phyloP scores from a whole-genome alignment of 768 basidiomycete genomes.

The Omphalotus guepiniiformis region DNA sequence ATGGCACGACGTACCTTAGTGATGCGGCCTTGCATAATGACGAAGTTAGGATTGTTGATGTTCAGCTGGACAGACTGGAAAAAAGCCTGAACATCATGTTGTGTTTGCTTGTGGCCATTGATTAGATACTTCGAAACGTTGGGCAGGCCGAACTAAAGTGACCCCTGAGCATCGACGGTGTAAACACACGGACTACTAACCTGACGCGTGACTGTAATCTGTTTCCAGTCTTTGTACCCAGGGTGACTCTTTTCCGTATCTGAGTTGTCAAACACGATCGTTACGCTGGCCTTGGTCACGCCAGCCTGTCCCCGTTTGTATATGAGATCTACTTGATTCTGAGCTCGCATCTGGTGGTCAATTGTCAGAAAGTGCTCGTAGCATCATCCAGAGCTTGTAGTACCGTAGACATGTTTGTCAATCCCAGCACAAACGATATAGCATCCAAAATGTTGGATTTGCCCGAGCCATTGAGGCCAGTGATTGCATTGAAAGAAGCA shows the following conservation, averaged over 20 bases:
- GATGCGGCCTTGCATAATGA: constrained; percentile 99
- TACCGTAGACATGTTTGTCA: constrained; percentile 95
- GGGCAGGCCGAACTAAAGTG: constrained; percentile 78
- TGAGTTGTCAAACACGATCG: constrained; percentile 98
- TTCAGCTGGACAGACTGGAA: constrained; percentile 98
- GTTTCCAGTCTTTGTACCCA: constrained; percentile 72
- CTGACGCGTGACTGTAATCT: constrained; percentile 97
- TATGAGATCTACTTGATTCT: constrained; percentile 95
- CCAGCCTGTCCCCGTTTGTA: constrained; percentile 99
- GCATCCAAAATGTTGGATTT: constrained; percentile 99
- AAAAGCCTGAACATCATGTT: constrained; percentile 79
- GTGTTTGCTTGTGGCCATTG: constrained; percentile 91
- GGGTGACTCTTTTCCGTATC: constrained; percentile 80
- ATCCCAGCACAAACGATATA: constrained; percentile 97
- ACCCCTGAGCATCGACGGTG: constrained; percentile 2
- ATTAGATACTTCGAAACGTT: constrained; percentile 93
- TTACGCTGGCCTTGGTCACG: constrained; percentile 94
- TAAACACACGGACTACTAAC: constrained; percentile 34
- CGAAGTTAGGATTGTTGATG: constrained; percentile 99
- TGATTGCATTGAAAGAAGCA: constrained; percentile 97
- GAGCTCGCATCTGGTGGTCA: constrained; percentile 73
- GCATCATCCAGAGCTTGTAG: constrained; percentile 14
- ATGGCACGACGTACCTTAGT: constrained; percentile 65
- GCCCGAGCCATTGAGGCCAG: constrained; percentile 91
- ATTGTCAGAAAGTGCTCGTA: constrained; percentile 5